A percentile compares a stretch with the other conserved stretches of the same genome.
Evolutionary conservation across 164 flowering plant species (phyloP).

Genomic region (Liquidambar formosana): DNA sequence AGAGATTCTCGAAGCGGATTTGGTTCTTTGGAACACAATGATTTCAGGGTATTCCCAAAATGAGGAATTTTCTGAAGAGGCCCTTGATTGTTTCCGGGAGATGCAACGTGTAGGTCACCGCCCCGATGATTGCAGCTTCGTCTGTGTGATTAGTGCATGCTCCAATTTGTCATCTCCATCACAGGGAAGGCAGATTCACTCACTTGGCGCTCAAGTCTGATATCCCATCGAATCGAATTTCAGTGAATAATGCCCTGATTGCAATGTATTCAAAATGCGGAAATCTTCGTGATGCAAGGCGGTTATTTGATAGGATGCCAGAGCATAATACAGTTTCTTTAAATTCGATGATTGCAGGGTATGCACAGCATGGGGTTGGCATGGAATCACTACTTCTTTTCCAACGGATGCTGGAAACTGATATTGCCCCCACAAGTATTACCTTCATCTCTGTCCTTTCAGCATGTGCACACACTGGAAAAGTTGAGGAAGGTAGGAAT

Average conservation of each 20-base stretch:
- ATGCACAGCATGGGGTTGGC: conserved; percentile 82
- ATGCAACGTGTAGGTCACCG: conserved; percentile 57
- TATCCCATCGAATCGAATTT: conserved; percentile 50
- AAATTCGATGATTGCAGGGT: conserved; percentile 77
- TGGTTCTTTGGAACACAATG: conserved; percentile 93
- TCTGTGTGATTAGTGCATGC: conserved; percentile 77
- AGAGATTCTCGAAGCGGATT: conserved; percentile 60
- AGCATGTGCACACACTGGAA: conserved; percentile 68
- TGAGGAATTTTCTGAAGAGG: conserved; percentile 63
- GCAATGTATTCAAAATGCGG: conserved; percentile 88
- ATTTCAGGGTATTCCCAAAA: conserved; percentile 73
- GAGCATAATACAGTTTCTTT: conserved; percentile 67
- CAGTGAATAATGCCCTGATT: conserved; percentile 72
- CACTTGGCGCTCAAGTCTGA: conserved; percentile 61
- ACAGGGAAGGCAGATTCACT: conserved; percentile 76
- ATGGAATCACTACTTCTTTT: conserved; percentile 54
- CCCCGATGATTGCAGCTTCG: conserved; percentile 89
- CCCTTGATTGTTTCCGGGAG: conserved; percentile 58
- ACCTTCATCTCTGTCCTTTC: conserved; percentile 76
- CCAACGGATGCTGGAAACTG: conserved; percentile 52
- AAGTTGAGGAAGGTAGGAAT: conserved; percentile 47
- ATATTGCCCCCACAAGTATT: conserved; percentile 49
- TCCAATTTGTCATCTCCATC: conserved; percentile 70
- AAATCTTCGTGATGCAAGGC: conserved; percentile 65
- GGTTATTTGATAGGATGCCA: conserved; percentile 72